A percentile compares a stretch with the other conserved stretches of the same genome.
Evolutionary conservation across 1,284 basidiomycete genomes (phyloP).

Genomic region (Sporisorium iseilematis-ciliati): DNA sequence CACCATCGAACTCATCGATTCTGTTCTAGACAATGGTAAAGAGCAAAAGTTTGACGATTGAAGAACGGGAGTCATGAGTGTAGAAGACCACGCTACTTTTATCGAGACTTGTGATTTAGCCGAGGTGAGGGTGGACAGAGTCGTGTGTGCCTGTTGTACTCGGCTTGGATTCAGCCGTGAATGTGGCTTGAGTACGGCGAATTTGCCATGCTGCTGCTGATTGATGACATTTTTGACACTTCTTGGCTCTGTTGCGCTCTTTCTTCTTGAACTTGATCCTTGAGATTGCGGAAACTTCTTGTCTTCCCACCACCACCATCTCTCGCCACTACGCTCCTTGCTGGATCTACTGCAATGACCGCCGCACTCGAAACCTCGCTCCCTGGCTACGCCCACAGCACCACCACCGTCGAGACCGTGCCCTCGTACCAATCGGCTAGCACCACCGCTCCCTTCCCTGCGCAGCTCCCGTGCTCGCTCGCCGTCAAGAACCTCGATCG

Average conservation of each 20-base stretch:
- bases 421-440: constrained; percentile 42
- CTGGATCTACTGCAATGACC: constrained; percentile 15
- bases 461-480: constrained; percentile 36
- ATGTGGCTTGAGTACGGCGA: not conserved
- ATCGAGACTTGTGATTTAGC: too few species aligned
- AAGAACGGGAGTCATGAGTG: not conserved
- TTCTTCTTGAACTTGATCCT: not conserved
- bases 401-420: constrained; percentile 35
- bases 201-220: not conserved
- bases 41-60: not conserved
- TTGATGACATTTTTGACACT: too few species aligned
- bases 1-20: not conserved
- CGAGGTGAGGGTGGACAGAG: not conserved
- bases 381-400: constrained; percentile 36
- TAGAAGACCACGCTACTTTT: too few species aligned
- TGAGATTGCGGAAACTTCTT: not conserved
- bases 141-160: not conserved
- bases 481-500: constrained; percentile 48
- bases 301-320: constrained; percentile 19
- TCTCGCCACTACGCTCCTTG: not conserved
- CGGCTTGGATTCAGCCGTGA: not conserved
- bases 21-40: too few species aligned
- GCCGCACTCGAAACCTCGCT: constrained; percentile 13
- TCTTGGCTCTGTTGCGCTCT: not conserved
- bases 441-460: constrained; percentile 35